A percentile compares a stretch with the other conserved stretches of the same genome.
phyloP scores from a whole-genome alignment of 164 flowering plant species.

The Macadamia integrifolia region DNA sequence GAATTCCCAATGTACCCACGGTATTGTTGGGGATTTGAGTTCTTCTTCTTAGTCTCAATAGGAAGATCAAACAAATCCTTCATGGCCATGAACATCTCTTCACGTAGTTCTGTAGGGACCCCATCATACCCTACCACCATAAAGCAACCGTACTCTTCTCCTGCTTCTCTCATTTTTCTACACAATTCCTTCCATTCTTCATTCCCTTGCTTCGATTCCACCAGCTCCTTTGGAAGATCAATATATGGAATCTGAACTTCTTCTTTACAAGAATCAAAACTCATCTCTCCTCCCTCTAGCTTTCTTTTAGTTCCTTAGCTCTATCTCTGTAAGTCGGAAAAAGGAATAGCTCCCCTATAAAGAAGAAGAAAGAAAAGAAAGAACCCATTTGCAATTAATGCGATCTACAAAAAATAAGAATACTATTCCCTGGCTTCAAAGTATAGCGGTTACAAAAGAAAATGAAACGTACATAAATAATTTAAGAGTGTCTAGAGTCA shows the following conservation, averaged over 20 bases:
- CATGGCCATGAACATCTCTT: slow-evolving; percentile 27
- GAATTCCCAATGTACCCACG: slow-evolving; percentile 33
- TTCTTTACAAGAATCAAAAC: not conserved
- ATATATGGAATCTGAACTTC: slow-evolving; percentile 17
- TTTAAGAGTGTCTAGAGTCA: no score
- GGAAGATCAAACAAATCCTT: slow-evolving; percentile 53
- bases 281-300: not conserved
- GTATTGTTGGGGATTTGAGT: slow-evolving; percentile 31
- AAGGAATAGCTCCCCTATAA: no score
- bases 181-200: slow-evolving; percentile 21
- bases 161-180: slow-evolving; percentile 27
- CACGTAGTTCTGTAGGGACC: slow-evolving; percentile 14
- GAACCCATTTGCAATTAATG: no score
- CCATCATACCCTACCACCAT: slow-evolving; percentile 15
- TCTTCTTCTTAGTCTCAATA: slow-evolving; percentile 35
- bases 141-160: slow-evolving; percentile 49
- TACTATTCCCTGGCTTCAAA: no score
- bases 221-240: slow-evolving; percentile 10
- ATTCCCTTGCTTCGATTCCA: slow-evolving; percentile 11
- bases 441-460: no score
- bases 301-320: slow-evolving; percentile 1
- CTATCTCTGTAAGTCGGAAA: not conserved
- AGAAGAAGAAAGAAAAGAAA: no score
- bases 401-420: no score
- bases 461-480: no score